Evolutionary conservation across 2,329 filamentous ascomycete species (phyloP).

Genomic region (Septoria petroselini): DNA sequence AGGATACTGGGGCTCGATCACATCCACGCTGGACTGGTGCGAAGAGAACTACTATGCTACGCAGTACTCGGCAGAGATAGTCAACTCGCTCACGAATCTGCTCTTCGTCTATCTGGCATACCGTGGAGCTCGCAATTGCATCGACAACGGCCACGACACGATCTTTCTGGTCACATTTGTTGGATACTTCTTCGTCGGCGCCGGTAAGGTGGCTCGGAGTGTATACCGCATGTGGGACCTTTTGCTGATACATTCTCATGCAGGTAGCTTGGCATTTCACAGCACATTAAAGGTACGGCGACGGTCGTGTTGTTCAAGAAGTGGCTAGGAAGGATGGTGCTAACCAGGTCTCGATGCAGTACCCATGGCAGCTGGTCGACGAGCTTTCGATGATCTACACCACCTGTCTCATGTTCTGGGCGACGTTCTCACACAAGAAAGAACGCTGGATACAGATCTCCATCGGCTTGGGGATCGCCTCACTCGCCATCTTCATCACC

Average conservation of each 20-base stretch:
- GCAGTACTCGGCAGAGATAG: conserved; percentile 70
- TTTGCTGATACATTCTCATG: too few species aligned
- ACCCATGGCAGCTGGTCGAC: conserved; percentile 69
- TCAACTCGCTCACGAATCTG: conserved; percentile 77
- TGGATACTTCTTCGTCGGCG: conserved; percentile 61
- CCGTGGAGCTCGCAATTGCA: conserved; percentile 71
- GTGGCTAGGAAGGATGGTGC: too few species aligned
- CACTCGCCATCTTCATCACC: conserved; percentile 63
- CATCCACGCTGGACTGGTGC: conserved; percentile 74
- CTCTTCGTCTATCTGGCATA: conserved; percentile 76
- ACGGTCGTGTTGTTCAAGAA: too few species aligned
- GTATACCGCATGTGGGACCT: too few species aligned
- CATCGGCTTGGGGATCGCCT: conserved; percentile 57
- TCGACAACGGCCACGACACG: conserved; percentile 65
- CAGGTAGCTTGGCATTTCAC: conserved; percentile 60
- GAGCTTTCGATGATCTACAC: conserved; percentile 72
- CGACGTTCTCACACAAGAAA: conserved; percentile 70
- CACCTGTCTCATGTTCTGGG: conserved; percentile 67
- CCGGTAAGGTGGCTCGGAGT: conserved; percentile 30
- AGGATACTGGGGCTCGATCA: conserved; percentile 62
- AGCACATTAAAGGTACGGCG: conserved; percentile 52
- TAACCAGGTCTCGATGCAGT: conserved; percentile 33
- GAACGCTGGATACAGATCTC: conserved; percentile 50
- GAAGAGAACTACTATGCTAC: conserved; percentile 80
- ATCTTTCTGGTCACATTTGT: conserved; percentile 69